Evolutionary conservation across 2,329 filamentous ascomycete genomes (phyloP).

Genomic region (Colletotrichum navitas): DNA sequence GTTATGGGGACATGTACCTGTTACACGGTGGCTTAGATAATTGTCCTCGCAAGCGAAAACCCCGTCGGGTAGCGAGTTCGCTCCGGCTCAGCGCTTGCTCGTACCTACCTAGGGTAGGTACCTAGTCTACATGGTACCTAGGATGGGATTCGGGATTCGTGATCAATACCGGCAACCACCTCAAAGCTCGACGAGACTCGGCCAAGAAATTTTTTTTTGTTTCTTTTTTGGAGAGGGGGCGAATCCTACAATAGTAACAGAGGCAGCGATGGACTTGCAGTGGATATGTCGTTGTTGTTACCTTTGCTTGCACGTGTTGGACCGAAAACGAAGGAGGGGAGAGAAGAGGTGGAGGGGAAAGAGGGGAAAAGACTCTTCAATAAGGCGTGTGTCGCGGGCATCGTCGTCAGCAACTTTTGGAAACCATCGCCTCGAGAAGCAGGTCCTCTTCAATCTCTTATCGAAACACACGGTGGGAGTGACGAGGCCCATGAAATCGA

Average conservation of each 20-base stretch:
- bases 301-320: background rate
- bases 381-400: slow-evolving; percentile 16
- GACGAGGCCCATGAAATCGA: slow-evolving; percentile 30
- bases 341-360: background rate
- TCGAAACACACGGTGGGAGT: slow-evolving; percentile 35
- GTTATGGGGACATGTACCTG: no score
- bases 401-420: slow-evolving; percentile 33
- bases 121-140: background rate
- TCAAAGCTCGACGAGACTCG: slow-evolving; percentile 4
- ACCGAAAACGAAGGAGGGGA: background rate
- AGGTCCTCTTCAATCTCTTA: background rate
- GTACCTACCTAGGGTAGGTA: no score
- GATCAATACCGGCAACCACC: background rate
- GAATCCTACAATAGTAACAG: background rate
- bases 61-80: slow-evolving; percentile 25
- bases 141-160: slow-evolving; percentile 13
- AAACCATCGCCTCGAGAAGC: slow-evolving; percentile 7
- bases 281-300: background rate
- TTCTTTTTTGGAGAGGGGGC: background rate
- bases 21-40: background rate
- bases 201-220: background rate
- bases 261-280: no score
- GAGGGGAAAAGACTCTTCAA: background rate
- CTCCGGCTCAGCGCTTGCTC: background rate
- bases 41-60: slow-evolving; percentile 7